These are phyloP conservation scores for Pugionium dolabratum DNA, from an alignment of 345 rosid species.

Conservation along the genomic window DNA sequence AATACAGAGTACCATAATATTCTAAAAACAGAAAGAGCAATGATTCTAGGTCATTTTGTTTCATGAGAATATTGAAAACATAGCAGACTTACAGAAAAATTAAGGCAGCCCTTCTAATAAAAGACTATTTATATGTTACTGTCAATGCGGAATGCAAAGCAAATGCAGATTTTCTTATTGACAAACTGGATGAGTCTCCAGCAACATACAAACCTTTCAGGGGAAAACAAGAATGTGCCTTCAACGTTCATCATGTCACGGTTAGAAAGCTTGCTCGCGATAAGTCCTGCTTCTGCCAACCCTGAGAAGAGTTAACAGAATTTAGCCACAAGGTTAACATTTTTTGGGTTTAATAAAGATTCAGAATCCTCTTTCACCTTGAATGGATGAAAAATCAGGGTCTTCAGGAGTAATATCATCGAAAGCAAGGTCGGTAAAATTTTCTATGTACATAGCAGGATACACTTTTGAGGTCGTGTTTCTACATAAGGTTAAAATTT, in stretches of 20 bases:
- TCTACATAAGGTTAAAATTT: slow-evolving; percentile 48
- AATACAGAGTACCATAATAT: slow-evolving; percentile 14
- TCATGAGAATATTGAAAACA: slow-evolving; percentile 15
- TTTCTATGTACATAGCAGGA: slow-evolving; percentile 94
- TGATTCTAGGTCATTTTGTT: not conserved
- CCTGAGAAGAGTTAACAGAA: slow-evolving; percentile 57
- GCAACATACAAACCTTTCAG: slow-evolving; percentile 63
- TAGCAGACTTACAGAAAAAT: not conserved
- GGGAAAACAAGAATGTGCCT: slow-evolving; percentile 64
- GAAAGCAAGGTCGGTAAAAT: slow-evolving; percentile 86
- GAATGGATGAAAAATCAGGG: slow-evolving; percentile 91
- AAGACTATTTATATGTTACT: not conserved
- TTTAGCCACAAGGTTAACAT: slow-evolving; percentile 6
- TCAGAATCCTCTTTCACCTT: slow-evolving; percentile 54
- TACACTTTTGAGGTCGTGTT: slow-evolving; percentile 78
- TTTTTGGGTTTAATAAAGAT: not conserved
- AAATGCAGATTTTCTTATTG: not conserved
- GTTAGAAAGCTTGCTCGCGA: slow-evolving; percentile 90
- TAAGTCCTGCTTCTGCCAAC: slow-evolving; percentile 97
- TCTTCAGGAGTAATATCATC: slow-evolving; percentile 84
- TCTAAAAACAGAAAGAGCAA: not conserved
- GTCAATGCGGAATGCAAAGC: not conserved
- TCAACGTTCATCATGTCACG: slow-evolving; percentile 60
- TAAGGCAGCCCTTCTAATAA: not conserved
- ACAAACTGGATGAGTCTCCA: slow-evolving; percentile 12